Evolutionary conservation across 208 protist genomes (phyloP).

Genomic region (Trypanosomatidae sp.): DNA sequence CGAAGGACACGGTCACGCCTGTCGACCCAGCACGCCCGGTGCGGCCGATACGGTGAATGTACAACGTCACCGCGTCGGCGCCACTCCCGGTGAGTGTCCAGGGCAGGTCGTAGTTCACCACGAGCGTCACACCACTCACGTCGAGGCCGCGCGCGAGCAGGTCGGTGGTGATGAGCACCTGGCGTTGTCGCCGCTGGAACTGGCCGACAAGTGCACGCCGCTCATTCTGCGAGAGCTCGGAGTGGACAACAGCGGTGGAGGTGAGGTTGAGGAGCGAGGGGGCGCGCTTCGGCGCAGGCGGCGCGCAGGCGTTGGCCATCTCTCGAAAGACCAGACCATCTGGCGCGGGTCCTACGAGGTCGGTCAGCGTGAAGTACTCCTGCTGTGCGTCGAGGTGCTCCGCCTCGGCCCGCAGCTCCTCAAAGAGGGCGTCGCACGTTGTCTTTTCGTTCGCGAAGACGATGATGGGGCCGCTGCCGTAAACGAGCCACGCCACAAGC

Average conservation of each 20-base stretch:
- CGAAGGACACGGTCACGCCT: conserved; percentile 93
- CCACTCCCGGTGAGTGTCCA: conserved; percentile 9
- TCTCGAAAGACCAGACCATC: conserved; percentile 18
- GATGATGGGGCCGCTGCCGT: conserved; percentile 52
- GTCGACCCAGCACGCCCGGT: conserved; percentile 87
- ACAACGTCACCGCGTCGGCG: conserved; percentile 73
- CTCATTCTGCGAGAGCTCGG: conserved; percentile 83
- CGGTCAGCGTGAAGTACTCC: conserved; percentile 38
- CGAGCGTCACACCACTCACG: conserved; percentile 95
- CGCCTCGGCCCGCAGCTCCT: conserved; percentile 63
- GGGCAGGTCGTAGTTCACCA: conserved; percentile 99
- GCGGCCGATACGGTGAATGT: conserved; percentile 97
- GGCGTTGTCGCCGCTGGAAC: conserved; percentile 92
- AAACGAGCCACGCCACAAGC: conserved; percentile 68
- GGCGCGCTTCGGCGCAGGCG: not conserved
- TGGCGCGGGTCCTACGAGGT: conserved; percentile 47
- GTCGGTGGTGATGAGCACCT: conserved; percentile 99
- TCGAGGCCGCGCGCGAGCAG: conserved; percentile 93
- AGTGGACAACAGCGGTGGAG: conserved; percentile 71
- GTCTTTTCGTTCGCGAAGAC: conserved; percentile 82
- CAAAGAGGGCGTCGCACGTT: conserved; percentile 73
- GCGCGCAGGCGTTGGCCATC: not conserved
- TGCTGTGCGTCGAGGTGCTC: conserved; percentile 39
- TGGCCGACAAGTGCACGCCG: conserved; percentile 94
- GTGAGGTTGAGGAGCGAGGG: conserved; percentile 38